Evolutionary conservation across 2,329 filamentous ascomycete genomes (phyloP).

Genomic region (Pezicula radicicola): DNA sequence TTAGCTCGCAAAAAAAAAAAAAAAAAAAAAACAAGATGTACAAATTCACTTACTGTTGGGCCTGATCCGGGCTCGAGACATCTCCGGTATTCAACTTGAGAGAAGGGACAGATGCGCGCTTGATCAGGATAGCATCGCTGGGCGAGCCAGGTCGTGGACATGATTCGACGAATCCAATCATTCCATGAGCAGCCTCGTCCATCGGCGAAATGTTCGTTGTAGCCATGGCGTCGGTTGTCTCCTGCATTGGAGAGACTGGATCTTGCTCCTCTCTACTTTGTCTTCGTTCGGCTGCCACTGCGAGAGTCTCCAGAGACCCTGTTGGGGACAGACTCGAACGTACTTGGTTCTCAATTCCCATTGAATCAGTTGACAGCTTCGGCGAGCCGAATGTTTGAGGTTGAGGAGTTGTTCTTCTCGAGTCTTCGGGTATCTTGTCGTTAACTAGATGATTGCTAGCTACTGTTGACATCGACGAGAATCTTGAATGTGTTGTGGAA

Average conservation of each 20-base stretch:
- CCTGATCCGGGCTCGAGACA: conserved; percentile 7
- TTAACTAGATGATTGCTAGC: conserved; percentile 11
- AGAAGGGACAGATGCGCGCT: conserved; percentile 18
- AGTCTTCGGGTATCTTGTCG: not conserved
- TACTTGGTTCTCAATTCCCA: not conserved
- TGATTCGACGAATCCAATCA: not conserved
- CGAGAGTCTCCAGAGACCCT: conserved; percentile 19
- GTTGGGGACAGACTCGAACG: conserved; percentile 16
- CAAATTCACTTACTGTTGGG: conserved; percentile 12
- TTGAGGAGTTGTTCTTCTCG: conserved; percentile 5
- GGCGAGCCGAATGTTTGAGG: conserved; percentile 3
- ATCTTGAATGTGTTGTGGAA: conserved; percentile 27
- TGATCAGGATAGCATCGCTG: conserved; percentile 30
- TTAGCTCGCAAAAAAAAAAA: not conserved
- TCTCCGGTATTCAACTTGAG: conserved; percentile 19
- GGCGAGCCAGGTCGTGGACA: conserved; percentile 23
- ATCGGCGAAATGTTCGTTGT: not conserved
- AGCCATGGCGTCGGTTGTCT: not conserved
- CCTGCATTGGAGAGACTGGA: conserved; percentile 4
- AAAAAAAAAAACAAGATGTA: not conserved
- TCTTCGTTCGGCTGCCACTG: conserved; percentile 20
- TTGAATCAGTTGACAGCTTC: not conserved
- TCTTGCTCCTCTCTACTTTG: not conserved
- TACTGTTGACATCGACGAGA: conserved; percentile 29
- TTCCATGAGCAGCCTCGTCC: not conserved